Conservation (phyloP, 306 rosid genomes). For the Trifolium pratense region DNA sequence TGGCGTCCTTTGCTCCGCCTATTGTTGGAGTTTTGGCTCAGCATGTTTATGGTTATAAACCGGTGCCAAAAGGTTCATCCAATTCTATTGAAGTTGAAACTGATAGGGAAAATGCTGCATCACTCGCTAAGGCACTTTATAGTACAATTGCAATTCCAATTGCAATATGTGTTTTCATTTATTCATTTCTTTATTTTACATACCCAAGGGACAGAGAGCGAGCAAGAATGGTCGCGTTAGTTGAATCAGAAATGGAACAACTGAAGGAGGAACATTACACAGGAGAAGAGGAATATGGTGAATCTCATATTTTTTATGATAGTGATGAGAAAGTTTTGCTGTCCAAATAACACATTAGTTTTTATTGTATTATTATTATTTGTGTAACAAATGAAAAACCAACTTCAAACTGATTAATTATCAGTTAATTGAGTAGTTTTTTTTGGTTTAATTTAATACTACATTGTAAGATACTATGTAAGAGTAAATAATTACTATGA, state of each 20-base stretch:
- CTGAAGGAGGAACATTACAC: constrained; percentile 39
- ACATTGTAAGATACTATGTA: not conserved
- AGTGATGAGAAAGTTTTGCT: constrained; percentile 53
- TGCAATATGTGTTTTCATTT: constrained; percentile 64
- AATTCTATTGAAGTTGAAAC: constrained; percentile 55
- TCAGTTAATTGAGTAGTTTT: too few species aligned
- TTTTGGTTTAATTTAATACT: too few species aligned
- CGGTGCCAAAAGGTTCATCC: constrained; percentile 62
- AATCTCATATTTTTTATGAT: constrained; percentile 43
- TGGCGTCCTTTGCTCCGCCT: constrained; percentile 85
- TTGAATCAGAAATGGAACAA: constrained; percentile 62
- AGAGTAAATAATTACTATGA: not conserved
- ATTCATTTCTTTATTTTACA: constrained; percentile 73
- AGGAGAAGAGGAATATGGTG: constrained; percentile 8
- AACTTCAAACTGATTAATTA: too few species aligned
- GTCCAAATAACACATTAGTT: constrained; percentile 32
- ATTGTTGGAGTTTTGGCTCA: constrained; percentile 77
- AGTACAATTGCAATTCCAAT: constrained; percentile 72
- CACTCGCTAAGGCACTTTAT: constrained; percentile 80
- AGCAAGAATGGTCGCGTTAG: constrained; percentile 64
- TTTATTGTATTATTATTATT: not conserved
- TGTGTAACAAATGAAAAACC: too few species aligned
- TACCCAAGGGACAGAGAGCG: constrained; percentile 81
- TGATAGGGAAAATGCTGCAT: constrained; percentile 80
- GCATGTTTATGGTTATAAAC: constrained; percentile 68